Evolutionary conservation across 495 filamentous ascomycete genomes (phyloP), one percentile per base, ranked within the genome.

Genomic region (Platismatia glauca): DNA sequence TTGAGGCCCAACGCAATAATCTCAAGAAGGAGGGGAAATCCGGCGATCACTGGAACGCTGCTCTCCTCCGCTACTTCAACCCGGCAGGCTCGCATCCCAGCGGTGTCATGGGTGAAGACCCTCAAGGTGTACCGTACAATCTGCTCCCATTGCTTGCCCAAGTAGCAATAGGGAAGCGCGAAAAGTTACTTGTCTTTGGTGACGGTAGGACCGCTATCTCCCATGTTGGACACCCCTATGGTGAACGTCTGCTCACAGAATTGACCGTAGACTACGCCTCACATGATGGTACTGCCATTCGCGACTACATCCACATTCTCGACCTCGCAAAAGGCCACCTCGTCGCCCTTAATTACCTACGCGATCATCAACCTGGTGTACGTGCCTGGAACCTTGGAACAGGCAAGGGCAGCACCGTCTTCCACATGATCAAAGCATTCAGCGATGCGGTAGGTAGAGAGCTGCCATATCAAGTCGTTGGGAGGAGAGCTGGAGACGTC

Each of bases 21-120:
- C 79, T 83, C 66, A 84, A 84, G 77, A 94, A 92, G 79, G 85
- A 81, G 44, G 89, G 89, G 35, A 87, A 94, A 71, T 75, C 78
- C 27, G 86, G 81, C 52, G 82, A 90, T 67, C 82, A 89, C 70
- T 97, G 90, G 91, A 97, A 97, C 78, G 94, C 81, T 48, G 94
- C 94, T 48, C 78, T 97, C 64, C 82, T 98, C 55, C 86, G 94
- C 61, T 98, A 98, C 78, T 98, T 98, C 81, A 98, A 98, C 81
- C 94, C 94, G 38, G 89, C 88, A 60, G 94, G 94, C 71, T 87
- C 91, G 38, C 94, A 98, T 75, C 94, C 94, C 55, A 93, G 84
- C 71, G 94, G 94, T 64, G 85, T 98, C 75, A 98, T 98, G 95
- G 94, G 94, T 60, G 94, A 98, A 76, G 92, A 98, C 75, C 94